Evolutionary conservation across 1,284 basidiomycete species (phyloP).

Genomic region (Cutaneotrichosporon spelunceum): DNA sequence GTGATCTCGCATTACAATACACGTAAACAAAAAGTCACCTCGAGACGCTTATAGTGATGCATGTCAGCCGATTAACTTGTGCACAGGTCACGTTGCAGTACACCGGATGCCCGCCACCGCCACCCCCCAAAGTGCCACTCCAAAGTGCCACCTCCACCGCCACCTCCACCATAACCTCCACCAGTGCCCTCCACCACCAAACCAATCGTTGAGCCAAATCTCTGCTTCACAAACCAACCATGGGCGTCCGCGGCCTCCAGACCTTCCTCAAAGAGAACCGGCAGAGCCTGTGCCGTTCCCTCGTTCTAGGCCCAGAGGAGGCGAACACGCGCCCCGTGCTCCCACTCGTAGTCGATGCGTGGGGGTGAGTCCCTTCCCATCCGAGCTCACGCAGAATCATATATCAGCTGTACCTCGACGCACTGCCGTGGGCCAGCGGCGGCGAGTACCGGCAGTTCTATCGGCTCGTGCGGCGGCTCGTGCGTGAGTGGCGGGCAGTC

Average conservation of each 20-base stretch:
- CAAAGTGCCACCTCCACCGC: neutral
- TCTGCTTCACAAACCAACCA: conserved; percentile 38
- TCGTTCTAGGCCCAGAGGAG: conserved; percentile 49
- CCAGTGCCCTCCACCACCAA: no score
- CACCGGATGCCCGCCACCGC: no score
- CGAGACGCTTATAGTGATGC: no score
- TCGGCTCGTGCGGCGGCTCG: conserved; percentile 57
- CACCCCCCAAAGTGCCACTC: neutral
- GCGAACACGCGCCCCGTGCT: conserved; percentile 23
- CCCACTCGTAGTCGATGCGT: conserved; percentile 72
- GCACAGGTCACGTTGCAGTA: no score
- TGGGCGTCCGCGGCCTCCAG: conserved; percentile 78
- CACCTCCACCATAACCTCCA: neutral
- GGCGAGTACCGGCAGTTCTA: conserved; percentile 71
- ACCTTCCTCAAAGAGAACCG: conserved; percentile 73
- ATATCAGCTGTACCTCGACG: conserved; percentile 64
- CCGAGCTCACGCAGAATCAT: conserved; percentile 62
- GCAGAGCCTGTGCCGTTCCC: conserved; percentile 59
- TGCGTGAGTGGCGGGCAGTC: conserved; percentile 67
- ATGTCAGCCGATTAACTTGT: no score
- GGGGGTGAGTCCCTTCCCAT: conserved; percentile 64
- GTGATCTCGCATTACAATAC: no score
- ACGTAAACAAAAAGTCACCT: no score
- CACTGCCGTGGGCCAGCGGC: conserved; percentile 77
- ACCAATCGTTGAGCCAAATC: no score